Base-by-base conservation (phyloP, 2,329 filamentous ascomycete species). In the Pseudogymnoascus sp. region DNA sequence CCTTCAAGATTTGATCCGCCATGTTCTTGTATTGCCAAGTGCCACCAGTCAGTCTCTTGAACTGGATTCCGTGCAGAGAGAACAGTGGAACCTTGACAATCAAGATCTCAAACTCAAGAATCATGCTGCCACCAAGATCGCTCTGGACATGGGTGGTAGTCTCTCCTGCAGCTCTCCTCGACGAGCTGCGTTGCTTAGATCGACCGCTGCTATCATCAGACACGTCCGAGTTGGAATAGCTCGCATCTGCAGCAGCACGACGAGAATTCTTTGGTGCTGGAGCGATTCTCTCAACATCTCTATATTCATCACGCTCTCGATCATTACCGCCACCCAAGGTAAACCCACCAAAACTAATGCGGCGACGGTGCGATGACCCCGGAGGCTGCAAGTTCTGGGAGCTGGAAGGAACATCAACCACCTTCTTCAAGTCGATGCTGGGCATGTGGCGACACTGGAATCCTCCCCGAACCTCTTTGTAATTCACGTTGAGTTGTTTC, bases 21-120 rank as follows among this genome's bases (percentile, higher is more conserved):
- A 97, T 96, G 72, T 91, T 93, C 80, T 97, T 96, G 78, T 96
- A 99, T 76, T 97, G 93, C 93, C 93, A 97, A 64, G 95, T 97
- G 65, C 96, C 93, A 37, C 95, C 93, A 64, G 90, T 86, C 69
- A 97, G 88, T 73, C 95, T 92, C 82, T 99, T 99, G 80, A 99
- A 99, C 75, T 97, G 95, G 66, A 99, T 93, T 59, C 95, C 95
- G 73, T 99, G 93, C 64, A 99, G 78, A 44, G 89, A 92, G 65
- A 99, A 86, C 61, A 99, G 79, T 11, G 95, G 95, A 25, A 99
- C 92, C 78, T 99, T 99, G 74, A 99, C 95, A 69, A 99, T 95
- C 69, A 97, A 87, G 67, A 97, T 96, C 74, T 99, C 95, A 73
- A 97, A 99, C 67, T 90, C 87, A 61, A 97, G 79, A 40, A 90